These are phyloP conservation scores for Brettanomyces custersianus DNA, from an alignment of 805 yeast species.

Conservation along the genomic window DNA sequence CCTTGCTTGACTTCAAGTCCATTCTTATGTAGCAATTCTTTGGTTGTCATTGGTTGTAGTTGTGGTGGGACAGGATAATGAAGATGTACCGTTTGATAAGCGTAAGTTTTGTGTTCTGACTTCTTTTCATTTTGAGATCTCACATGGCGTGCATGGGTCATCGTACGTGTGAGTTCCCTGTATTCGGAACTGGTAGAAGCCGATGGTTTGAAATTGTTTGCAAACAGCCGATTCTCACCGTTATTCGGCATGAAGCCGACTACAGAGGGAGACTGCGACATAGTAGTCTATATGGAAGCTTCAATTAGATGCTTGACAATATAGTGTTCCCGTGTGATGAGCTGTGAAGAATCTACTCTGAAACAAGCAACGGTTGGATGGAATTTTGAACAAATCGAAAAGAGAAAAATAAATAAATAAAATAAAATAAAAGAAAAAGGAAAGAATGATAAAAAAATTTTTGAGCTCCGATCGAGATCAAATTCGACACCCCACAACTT, in stretches of 20 bases:
- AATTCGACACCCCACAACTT: too few species aligned
- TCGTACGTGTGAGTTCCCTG: slow-evolving; percentile 12
- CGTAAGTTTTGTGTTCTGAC: slow-evolving; percentile 4
- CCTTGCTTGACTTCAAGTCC: neutral
- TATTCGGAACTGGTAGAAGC: too few species aligned
- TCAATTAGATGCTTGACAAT: too few species aligned
- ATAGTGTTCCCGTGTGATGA: too few species aligned
- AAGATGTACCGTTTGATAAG: slow-evolving; percentile 18
- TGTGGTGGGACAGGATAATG: slow-evolving; percentile 10
- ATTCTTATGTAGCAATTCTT: slow-evolving; percentile 7
- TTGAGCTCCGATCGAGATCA: too few species aligned
- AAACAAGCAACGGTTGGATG: too few species aligned
- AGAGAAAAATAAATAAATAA: too few species aligned
- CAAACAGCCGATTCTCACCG: slow-evolving; percentile 1
- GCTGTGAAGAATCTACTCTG: too few species aligned
- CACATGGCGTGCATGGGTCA: slow-evolving; percentile 19
- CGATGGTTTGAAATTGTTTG: neutral
- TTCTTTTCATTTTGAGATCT: slow-evolving; percentile 6
- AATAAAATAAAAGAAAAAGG: too few species aligned
- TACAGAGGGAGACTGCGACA: slow-evolving; percentile 1
- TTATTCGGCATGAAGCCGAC: neutral
- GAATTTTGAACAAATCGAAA: too few species aligned
- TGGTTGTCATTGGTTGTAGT: slow-evolving; percentile 17
- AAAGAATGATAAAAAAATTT: too few species aligned
- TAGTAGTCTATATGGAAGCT: neutral